Evolutionary conservation across 169 alveolate species (phyloP).

Genomic region (Cryptosporidium bovis): DNA sequence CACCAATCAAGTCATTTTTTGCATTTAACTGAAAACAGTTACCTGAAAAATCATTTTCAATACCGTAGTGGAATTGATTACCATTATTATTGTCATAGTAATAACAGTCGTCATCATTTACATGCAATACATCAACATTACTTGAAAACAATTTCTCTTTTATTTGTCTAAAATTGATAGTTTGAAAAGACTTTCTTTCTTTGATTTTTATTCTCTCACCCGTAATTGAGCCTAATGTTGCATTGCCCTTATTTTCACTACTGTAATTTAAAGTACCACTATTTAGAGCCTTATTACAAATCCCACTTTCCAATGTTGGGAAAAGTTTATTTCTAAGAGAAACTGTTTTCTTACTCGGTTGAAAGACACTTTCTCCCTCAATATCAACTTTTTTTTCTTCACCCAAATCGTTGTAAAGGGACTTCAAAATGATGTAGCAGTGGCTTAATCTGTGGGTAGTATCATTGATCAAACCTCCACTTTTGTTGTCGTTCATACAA

Average conservation of each 20-base stretch:
- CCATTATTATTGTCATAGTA: neutral
- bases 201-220: neutral
- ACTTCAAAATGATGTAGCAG: constrained; percentile 33
- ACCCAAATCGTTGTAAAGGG: constrained; percentile 23
- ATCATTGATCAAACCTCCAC: constrained; percentile 64
- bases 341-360: constrained; percentile 1
- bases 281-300: neutral
- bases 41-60: neutral
- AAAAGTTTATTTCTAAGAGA: neutral
- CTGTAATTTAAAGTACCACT: neutral
- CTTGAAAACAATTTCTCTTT: constrained; percentile 73
- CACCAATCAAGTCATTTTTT: neutral
- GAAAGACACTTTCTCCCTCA: neutral
- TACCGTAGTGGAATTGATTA: neutral
- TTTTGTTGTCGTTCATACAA: constrained; percentile 37
- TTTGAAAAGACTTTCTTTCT: constrained; percentile 18
- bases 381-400: neutral
- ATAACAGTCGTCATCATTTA: constrained; percentile 40
- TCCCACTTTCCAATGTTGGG: neutral
- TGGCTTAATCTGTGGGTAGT: constrained; percentile 57
- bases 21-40: neutral
- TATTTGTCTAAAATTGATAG: constrained; percentile 76
- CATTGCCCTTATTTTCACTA: neutral
- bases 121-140: constrained; percentile 76
- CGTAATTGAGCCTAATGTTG: neutral